Evolutionary conservation across 345 rosid species (phyloP), one percentile per base, ranked within the genome.

Genomic region (Eucalyptus globulus): DNA sequence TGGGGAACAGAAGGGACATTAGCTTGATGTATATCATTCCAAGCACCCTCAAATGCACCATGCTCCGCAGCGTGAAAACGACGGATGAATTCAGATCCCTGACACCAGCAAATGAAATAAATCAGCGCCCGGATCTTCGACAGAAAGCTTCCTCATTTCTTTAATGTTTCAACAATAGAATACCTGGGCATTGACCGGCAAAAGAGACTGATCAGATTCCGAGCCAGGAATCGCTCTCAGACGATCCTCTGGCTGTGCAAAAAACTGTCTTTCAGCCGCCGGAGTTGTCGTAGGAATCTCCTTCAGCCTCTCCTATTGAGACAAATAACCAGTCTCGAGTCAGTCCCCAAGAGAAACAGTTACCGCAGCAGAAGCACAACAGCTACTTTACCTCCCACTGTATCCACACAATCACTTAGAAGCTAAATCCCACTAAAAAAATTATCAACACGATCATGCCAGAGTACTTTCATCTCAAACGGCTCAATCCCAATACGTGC

Each of bases 21-120:
- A 69, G 91, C 93, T 87, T 88, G 92, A 87, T 96, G 96, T 49
- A 96, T 93, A 90, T 98, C 99, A 88, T 97, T 95, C 99, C 99
- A 98, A 16, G 95, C 99, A 80, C 93, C 95, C 45, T 93, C 89
- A 19, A 98, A 51, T 86, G 96, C 97, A 95, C 94, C 94, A 87
- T 94, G 97, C 92, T 95, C 94, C 3, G 93, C 95, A 86, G 95
- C 88, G 22, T 93, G 98, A 86, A 96, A 96, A 87, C 95, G 93
- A 49, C 93, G 93, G 86, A 98, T 91, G 92, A 98, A 98, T 72
- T 96, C 97, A 22, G 99, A 88, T 86, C 97, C 97, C 99, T 98
- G 91, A 91, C 86, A 27, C 26, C 56, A 81, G 51, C 31, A 89
- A 45, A 21, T 26, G 80, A 60, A 29, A 34, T 62, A 31, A 31